Conservation (phyloP, 2,329 filamentous ascomycete genomes). For the Colletotrichum sansevieriae region DNA sequence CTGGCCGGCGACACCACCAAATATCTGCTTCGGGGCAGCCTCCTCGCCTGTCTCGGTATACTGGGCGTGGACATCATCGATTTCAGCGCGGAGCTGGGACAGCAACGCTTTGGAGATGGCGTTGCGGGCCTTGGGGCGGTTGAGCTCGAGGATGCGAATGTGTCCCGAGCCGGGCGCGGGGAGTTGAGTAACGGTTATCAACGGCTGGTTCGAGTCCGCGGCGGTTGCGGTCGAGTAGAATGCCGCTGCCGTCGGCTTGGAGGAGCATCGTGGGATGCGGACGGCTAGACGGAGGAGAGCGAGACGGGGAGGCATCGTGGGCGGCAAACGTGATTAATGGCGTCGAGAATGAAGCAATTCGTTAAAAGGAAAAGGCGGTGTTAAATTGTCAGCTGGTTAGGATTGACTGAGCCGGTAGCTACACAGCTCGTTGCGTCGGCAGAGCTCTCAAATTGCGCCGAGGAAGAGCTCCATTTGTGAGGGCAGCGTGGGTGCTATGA, state of each 20-base stretch:
- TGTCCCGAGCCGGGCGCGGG: slow-evolving; percentile 84
- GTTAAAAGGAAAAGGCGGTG: background rate
- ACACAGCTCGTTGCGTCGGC: background rate
- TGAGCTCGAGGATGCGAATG: slow-evolving; percentile 90
- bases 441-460: slow-evolving; percentile 14
- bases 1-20: slow-evolving; percentile 59
- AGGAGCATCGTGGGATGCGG: slow-evolving; percentile 42
- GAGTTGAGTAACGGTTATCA: slow-evolving; percentile 79
- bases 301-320: slow-evolving; percentile 52
- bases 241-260: background rate
- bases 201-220: slow-evolving; percentile 54
- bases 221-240: slow-evolving; percentile 61
- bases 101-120: slow-evolving; percentile 88
- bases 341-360: background rate
- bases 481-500: slow-evolving; percentile 23
- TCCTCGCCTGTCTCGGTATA: slow-evolving; percentile 68
- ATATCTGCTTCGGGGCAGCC: slow-evolving; percentile 54
- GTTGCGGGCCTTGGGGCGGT: slow-evolving; percentile 87
- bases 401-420: background rate
- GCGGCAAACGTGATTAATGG: background rate
- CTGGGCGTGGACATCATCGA: slow-evolving; percentile 77
- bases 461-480: slow-evolving; percentile 35
- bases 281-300: slow-evolving; percentile 40
- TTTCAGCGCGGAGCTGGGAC: slow-evolving; percentile 75
- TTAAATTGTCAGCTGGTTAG: background rate